Evolutionary conservation across 176 grass and related monocot species (phyloP).

Genomic region (Bonia amplexicaulis): DNA sequence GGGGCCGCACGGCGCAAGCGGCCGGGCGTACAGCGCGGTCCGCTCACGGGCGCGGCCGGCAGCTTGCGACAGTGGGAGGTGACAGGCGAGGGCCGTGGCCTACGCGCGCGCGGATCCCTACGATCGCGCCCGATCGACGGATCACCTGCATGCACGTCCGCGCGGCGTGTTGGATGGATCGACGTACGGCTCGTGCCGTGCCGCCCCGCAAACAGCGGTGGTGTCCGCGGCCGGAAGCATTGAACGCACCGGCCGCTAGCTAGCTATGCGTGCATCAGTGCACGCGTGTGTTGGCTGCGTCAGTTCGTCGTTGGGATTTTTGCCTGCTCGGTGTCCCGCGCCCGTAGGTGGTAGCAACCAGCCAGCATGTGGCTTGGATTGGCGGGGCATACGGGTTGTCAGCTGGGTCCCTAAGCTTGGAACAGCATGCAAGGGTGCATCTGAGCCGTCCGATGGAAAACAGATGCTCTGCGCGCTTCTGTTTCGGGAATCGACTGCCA

Average conservation of each 20-base stretch:
- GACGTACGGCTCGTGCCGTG: background rate
- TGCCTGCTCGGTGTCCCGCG: background rate
- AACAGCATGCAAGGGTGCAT: background rate
- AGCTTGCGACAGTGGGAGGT: conserved; percentile 16
- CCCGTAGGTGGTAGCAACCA: no score
- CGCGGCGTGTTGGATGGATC: background rate
- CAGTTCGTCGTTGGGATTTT: background rate
- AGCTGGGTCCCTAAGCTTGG: background rate
- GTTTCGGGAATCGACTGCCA: background rate
- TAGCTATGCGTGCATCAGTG: background rate
- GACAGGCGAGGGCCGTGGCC: background rate
- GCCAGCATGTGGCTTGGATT: background rate
- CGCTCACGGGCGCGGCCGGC: conserved; percentile 38
- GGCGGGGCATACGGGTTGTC: background rate
- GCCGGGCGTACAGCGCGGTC: background rate
- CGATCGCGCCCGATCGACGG: background rate
- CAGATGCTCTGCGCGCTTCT: background rate
- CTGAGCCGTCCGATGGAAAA: background rate
- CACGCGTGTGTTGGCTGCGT: background rate
- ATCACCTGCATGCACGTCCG: background rate
- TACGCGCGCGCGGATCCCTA: background rate
- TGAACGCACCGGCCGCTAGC: background rate
- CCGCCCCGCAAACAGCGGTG: conserved; percentile 34
- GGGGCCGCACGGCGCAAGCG: background rate
- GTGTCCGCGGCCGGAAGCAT: conserved; percentile 21